These are phyloP conservation scores for sweet orange (Citrus sinensis) DNA, from an alignment of 345 rosid species.

Conservation along the genomic window DVS_A1.0 CM039167.1:9603001-9603500, in stretches of 20 bases:
- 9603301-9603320: constrained; percentile 69
- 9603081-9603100: constrained; percentile 55
- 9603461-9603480: too few relatives aligned
- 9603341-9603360: constrained; percentile 69
- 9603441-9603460: too few relatives aligned
- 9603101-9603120: constrained; percentile 56
- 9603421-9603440: too few relatives aligned
- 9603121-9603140: constrained; percentile 74
- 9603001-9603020: constrained; percentile 73
- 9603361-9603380: too few relatives aligned
- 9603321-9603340: constrained; percentile 45
- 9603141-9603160: constrained; percentile 69
- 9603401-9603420: too few relatives aligned
- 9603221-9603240: constrained; percentile 85
- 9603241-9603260: constrained; percentile 84
- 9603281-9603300: constrained; percentile 64
- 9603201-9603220: constrained; percentile 66
- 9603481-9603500: too few relatives aligned
- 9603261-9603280: constrained; percentile 84
- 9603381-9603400: too few relatives aligned
- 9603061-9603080: constrained; percentile 55
- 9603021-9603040: constrained; percentile 76
- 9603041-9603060: constrained; percentile 64
- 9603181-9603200: constrained; percentile 76
- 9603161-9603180: constrained; percentile 61